These are phyloP conservation scores for Fusarium ramigenum DNA, from an alignment of 2,329 filamentous ascomycete genomes.

Conservation along the genomic window DNA sequence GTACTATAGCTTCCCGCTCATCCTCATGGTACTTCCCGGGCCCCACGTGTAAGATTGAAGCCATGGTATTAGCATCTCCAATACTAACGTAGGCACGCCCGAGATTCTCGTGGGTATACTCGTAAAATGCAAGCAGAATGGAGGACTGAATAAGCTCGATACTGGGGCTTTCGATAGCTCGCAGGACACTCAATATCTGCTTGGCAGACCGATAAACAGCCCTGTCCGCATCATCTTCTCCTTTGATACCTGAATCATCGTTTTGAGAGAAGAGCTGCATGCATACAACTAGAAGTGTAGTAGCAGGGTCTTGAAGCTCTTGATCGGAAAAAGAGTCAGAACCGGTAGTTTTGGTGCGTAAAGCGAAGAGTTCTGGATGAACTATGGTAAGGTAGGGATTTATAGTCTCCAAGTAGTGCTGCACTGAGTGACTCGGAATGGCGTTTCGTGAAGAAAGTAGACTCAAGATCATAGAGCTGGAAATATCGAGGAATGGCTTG, in stretches of 20 bases:
- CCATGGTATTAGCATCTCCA: constrained; percentile 51
- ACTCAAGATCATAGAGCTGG: constrained; percentile 50
- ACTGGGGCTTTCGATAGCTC: constrained; percentile 47
- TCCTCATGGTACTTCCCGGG: constrained; percentile 48
- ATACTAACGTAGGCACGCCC: constrained; percentile 54
- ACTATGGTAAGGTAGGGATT: constrained; percentile 54
- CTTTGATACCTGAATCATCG: constrained; percentile 45
- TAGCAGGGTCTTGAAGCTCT: constrained; percentile 36
- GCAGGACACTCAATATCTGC: constrained; percentile 49
- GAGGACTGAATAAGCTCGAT: constrained; percentile 53
- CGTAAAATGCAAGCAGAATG: constrained; percentile 53
- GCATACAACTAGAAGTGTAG: constrained; percentile 53
- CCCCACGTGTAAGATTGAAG: constrained; percentile 47
- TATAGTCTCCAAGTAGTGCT: constrained; percentile 51
- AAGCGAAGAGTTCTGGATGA: constrained; percentile 50
- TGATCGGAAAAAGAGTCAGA: constrained; percentile 6
- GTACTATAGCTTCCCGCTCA: constrained; percentile 38
- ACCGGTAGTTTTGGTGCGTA: constrained; percentile 27
- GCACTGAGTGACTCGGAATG: constrained; percentile 47
- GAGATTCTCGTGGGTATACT: constrained; percentile 55
- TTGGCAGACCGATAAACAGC: constrained; percentile 51
- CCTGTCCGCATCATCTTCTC: constrained; percentile 47
- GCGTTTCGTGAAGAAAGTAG: constrained; percentile 46
- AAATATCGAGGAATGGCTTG: constrained; percentile 46
- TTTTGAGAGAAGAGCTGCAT: constrained; percentile 53